Conservation (phyloP, 371 early-diverging fungal species). For the Mucor piriformis region DNA sequence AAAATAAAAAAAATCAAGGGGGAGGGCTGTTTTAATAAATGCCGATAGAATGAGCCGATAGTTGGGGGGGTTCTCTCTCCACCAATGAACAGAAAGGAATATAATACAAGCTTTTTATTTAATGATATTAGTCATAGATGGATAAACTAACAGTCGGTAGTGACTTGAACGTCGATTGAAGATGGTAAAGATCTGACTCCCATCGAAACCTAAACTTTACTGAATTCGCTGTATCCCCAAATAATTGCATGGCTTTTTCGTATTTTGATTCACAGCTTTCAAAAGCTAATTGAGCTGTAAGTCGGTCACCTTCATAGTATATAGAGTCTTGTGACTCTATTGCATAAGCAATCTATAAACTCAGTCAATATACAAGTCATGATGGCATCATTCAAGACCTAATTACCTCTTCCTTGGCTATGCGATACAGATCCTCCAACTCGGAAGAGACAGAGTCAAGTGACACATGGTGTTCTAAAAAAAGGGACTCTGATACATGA, state of each 20-base stretch:
- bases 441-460: slow-evolving; percentile 17
- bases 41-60: too few relatives aligned
- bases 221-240: slow-evolving; percentile 20
- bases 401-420: slow-evolving; percentile 28
- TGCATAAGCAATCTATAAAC: slow-evolving; percentile 29
- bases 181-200: slow-evolving; percentile 27
- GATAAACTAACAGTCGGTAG: slow-evolving; percentile 18
- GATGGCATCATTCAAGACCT: too few relatives aligned
- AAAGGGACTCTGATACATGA: background rate
- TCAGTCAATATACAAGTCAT: too few relatives aligned
- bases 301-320: slow-evolving; percentile 29
- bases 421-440: slow-evolving; percentile 17
- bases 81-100: too few relatives aligned
- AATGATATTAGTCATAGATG: slow-evolving; percentile 16
- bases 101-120: too few relatives aligned
- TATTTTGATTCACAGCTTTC: slow-evolving; percentile 23
- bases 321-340: slow-evolving; percentile 34
- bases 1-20: too few relatives aligned
- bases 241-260: slow-evolving; percentile 6
- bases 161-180: slow-evolving; percentile 12
- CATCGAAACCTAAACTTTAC: slow-evolving; percentile 26
- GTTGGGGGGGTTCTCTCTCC: too few relatives aligned
- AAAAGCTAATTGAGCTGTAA: slow-evolving; percentile 20
- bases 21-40: too few relatives aligned
- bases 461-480: background rate